phyloP scores from a whole-genome alignment of 164 flowering plant genomes.

The Vitis riparia region DNA sequence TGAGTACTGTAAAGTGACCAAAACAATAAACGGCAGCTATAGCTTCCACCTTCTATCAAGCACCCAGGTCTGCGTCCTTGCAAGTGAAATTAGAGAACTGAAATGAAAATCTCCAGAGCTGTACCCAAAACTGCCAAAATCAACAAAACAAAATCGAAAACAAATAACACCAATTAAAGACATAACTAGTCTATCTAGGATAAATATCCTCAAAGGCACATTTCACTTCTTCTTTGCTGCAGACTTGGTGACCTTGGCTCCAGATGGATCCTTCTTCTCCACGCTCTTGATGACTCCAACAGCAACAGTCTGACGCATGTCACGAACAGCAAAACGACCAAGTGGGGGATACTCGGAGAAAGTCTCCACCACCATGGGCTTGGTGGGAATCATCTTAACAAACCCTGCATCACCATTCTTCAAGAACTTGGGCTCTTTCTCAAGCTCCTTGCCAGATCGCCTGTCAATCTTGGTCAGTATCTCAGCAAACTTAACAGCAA shows the following conservation, averaged over 20 bases:
- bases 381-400: conserved; percentile 73
- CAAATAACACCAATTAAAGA: neutral
- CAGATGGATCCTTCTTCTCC: conserved; percentile 69
- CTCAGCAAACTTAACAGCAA: conserved; percentile 66
- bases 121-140: neutral
- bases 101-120: neutral
- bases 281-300: conserved; percentile 72
- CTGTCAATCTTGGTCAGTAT: conserved; percentile 56
- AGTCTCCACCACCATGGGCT: conserved; percentile 82
- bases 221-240: conserved; percentile 54
- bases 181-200: neutral
- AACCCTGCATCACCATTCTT: conserved; percentile 68
- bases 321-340: conserved; percentile 76
- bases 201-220: neutral
- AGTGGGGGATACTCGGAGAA: conserved; percentile 71
- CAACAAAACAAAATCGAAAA: conserved; percentile 6
- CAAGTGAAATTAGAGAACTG: conserved; percentile 3
- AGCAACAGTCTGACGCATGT: conserved; percentile 72
- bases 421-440: conserved; percentile 66
- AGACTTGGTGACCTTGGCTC: conserved; percentile 74
- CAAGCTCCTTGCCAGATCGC: conserved; percentile 59
- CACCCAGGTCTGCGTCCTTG: neutral
- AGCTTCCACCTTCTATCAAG: neutral
- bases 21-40: neutral
- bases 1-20: neutral